Evolutionary conservation across 257 asterid genomes (phyloP), one percentile per base, ranked within the genome.

Genomic region (Vinca minor): DNA sequence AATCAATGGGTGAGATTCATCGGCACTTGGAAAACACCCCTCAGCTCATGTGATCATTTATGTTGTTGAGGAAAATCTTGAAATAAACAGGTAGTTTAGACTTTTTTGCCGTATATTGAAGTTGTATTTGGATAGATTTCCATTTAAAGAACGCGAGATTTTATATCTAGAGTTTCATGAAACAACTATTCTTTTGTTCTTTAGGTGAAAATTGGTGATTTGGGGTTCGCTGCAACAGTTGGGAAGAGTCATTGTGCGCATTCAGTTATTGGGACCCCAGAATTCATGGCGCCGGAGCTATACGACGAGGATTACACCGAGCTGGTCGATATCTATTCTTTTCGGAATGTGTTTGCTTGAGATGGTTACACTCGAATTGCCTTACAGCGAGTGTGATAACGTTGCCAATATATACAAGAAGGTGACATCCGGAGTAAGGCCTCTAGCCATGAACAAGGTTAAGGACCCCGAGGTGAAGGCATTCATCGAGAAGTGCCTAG

Each of bases 291-390:
- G 36, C 95, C 93, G 0, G 96, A 88, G 73, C 77, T 86, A 2
- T 88, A 85, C 5, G 96, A 88, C 0, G 95, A 88, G 76, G 68
- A 88, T 36, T 88, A 88, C 8, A 88, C 84, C 0, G 96, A 88
- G 77, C 56, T 68, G 26, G 68, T 88, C 0, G 95, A 88, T 35
- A 86, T 88, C 60, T 88, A 86, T 54, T 79, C 96, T 8, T 88
- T n/a, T 88, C 1, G 96, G 95, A 8, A 84, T 86, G 96, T 88
- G 96, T 72, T 68, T 88, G 78, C 87, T 88, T 15, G 96, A 86
- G 84, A 74, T 88, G 90, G 90, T 86, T 61, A 84, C 95, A 0
- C 78, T 75, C 0, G 95, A 88, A 72, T 9, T 88, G 9, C 95
- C 96, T 0, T 88, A 88, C 55, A 81, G 73, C 1, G 95, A 86